Conservation (phyloP, 305 asterid species). For the Ajuga reptans region DNA sequence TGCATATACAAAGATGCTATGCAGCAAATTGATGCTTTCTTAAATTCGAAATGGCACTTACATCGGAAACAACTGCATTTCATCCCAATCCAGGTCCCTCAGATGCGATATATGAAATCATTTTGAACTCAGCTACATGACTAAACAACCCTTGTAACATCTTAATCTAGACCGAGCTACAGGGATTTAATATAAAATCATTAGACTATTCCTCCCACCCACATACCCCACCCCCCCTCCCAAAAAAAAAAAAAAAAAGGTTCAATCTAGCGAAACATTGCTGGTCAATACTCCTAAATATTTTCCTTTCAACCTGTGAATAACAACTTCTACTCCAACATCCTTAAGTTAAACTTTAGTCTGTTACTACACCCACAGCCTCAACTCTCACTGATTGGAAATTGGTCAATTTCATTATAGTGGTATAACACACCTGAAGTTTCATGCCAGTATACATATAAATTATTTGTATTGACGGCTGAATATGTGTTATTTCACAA, state of each 20-base stretch:
- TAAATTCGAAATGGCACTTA: conserved; percentile 13
- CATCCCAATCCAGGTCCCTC: conserved; percentile 15
- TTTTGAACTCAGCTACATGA: background rate
- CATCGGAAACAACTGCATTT: conserved; percentile 1
- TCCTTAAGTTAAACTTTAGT: background rate
- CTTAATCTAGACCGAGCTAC: conserved; percentile 12
- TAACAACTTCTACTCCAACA: conserved; percentile 3
- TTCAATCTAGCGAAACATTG: background rate
- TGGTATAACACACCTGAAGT: background rate
- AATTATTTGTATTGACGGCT: background rate
- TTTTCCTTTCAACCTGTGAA: conserved; percentile 2
- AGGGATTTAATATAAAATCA: background rate
- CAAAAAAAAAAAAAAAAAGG: background rate
- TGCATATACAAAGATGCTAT: conserved; percentile 10
- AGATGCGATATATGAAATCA: conserved; percentile 19
- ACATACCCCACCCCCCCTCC: background rate
- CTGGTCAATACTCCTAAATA: background rate
- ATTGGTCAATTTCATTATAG: conserved; percentile 6
- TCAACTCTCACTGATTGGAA: conserved; percentile 4
- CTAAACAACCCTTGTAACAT: conserved; percentile 14
- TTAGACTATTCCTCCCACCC: background rate
- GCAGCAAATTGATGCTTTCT: background rate
- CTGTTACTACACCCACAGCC: background rate
- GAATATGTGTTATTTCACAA: background rate
- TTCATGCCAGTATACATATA: background rate